Base-by-base conservation (phyloP, 164 flowering plant species). In the Buxus sempervirens region DNA sequence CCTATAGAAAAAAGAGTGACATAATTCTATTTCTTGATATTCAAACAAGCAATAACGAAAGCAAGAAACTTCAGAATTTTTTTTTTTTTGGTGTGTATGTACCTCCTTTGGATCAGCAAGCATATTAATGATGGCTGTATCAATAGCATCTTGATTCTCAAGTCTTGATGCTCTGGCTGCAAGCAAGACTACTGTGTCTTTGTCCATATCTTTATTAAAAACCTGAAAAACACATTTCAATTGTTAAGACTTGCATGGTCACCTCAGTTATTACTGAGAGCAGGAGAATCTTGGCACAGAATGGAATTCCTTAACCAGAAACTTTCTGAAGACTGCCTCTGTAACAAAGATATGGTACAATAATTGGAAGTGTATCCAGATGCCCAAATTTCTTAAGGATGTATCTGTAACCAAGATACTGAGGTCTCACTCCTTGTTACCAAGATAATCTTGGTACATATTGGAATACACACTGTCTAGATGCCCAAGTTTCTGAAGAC, bases 21-120 rank as follows among this genome's bases (percentile, higher is more conserved):
- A 62, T 36, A 63, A 26, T 9, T 19, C 6, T 18, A 20, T 28
- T 24, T 13, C 36, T 45, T 16, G 25, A 0, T 15, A 38, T 3
- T 12, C 18, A 14, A 65, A 70, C 2, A 28, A 49, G 32, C 28
- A 42, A 56, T 7, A 15, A 32, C 21, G 16, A 63, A 66, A 49
- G 1, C 53, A n/a, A 25, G 48, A 25, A 32, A 60, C 9, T 68
- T 19, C 22, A 28, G 24, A 36, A 5, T 0, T 38, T 49, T 42
- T 53, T 57, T 58, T 48, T 72, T 62, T 56, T 38, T 25, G 62
- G 21, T 19, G 20, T 60, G 38, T 57, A 22, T 60, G 27, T 74
- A 92, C 98, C 95, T 92, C 98, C 76, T 80, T 92, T 22, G 98
- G 95, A 80, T 92, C 96, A 70, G 89, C 86, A 68, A 90, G 93